Evolutionary conservation across 2,329 filamentous ascomycete species (phyloP).

Genomic region (Neospermospora avenae): DNA sequence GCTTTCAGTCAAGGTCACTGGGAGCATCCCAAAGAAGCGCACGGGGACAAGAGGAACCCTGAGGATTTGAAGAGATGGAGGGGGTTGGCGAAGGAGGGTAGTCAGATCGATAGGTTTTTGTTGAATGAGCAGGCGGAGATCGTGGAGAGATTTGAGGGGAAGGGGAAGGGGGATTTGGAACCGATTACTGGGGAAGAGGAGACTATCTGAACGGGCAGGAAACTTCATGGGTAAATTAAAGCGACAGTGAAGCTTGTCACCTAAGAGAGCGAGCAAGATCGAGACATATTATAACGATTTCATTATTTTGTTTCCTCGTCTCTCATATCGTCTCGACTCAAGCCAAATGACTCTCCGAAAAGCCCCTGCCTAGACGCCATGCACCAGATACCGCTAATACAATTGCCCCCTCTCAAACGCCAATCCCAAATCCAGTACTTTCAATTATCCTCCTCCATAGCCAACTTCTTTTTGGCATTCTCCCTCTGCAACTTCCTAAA

Average conservation of each 20-base stretch:
- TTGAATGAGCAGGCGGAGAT: constrained; percentile 53
- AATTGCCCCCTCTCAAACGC: background rate
- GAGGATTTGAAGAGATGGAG: constrained; percentile 51
- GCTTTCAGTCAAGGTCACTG: constrained; percentile 55
- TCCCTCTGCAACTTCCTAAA: constrained; percentile 66
- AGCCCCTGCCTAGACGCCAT: background rate
- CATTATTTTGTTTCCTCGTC: background rate
- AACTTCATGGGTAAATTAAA: too few species aligned
- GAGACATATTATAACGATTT: too few species aligned
- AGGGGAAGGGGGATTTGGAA: constrained; percentile 45
- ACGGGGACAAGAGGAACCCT: constrained; percentile 14
- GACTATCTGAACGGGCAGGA: constrained; percentile 16
- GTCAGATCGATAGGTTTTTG: constrained; percentile 48
- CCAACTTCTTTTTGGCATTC: constrained; percentile 52
- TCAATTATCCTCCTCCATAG: constrained; percentile 24
- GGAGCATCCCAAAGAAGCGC: constrained; percentile 46
- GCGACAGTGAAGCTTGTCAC: too few species aligned
- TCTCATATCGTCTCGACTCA: background rate
- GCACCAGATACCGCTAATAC: background rate
- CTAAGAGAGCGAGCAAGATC: too few species aligned
- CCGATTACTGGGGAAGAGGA: constrained; percentile 40
- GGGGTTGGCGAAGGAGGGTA: constrained; percentile 45
- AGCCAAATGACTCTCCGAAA: background rate
- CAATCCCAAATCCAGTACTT: background rate
- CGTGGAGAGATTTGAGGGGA: constrained; percentile 47